Base-by-base conservation (phyloP, 2,329 filamentous ascomycete genomes). In the Lasiodiplodia theobromae region DNA sequence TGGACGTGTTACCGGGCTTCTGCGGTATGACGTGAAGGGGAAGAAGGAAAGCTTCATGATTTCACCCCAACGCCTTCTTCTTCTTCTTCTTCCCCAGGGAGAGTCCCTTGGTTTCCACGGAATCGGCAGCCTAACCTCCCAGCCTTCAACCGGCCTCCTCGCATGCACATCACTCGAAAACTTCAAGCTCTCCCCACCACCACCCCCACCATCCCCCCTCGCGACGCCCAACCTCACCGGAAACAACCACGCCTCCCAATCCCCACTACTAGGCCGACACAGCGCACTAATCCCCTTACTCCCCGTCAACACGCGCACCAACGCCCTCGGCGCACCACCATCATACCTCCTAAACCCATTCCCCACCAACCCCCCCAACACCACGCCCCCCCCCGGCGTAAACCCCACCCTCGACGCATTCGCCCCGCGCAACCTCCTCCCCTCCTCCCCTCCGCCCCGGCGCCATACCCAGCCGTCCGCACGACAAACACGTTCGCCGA, bases 401-500 rank as follows among this genome's bases (percentile, higher is more conserved):
- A 51, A 68, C 10, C 68, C 63, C 49, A 44, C 57, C 5, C 49
- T 21, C 18, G 49, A 52, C 2, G 49, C 49, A 3, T 52, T 23
- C 2, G 28, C 73, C 69, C 11, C 70, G 18, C 2, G 67, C 10
- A 40, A 12, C 3, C 31, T n/a, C n/a, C n/a, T n/a, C n/a, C n/a
- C n/a, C n/a, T 21, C 10, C 3, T 12, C 3, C 6, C 37, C 7
- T 49, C 28, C 2, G 37, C 21, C 4, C 31, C 53, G n/a, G 82
- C 72, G 12, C 23, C 7, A 3, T 28, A 28, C 2, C 21, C 51
- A 1, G 23, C 25, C 14, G 23, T 53, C 2, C 72, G 71, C 0
- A 80, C 78, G 10, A 84, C 69, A 71, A 83, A 85, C 12, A 84
- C 63, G 25, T 75, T 77, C 53, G 83, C 79, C 0, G 82, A 83